Conservation (phyloP, 1,284 basidiomycete genomes). For the Pholiota adiposa region DNA sequence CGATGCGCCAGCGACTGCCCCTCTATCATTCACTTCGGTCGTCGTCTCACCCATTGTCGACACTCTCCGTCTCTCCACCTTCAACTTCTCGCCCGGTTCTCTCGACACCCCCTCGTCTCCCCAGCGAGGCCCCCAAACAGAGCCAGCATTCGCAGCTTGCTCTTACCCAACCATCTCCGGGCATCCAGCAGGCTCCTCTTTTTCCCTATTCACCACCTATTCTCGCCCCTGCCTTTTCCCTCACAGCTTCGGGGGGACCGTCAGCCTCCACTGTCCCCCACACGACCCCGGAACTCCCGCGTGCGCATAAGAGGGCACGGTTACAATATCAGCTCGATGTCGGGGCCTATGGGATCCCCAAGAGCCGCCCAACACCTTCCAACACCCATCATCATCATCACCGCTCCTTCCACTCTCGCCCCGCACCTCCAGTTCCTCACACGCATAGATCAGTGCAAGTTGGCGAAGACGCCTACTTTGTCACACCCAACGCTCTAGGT, state of each 20-base stretch:
- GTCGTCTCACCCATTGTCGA: slow-evolving; percentile 16
- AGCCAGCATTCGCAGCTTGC: slow-evolving; percentile 25
- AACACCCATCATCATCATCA: not conserved
- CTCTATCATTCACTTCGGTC: slow-evolving; percentile 18
- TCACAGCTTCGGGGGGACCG: slow-evolving; percentile 2
- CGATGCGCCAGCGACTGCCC: slow-evolving; percentile 22
- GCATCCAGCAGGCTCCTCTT: slow-evolving; percentile 18
- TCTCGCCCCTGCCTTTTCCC: slow-evolving; percentile 17
- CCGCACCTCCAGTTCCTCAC: slow-evolving; percentile 22
- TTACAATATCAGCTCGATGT: slow-evolving; percentile 67
- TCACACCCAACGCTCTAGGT: slow-evolving; percentile 82
- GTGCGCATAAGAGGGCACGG: slow-evolving; percentile 40
- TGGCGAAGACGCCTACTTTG: slow-evolving; percentile 87
- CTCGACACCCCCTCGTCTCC: slow-evolving; percentile 16
- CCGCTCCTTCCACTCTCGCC: slow-evolving; percentile 20
- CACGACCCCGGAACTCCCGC: slow-evolving; percentile 22
- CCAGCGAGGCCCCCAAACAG: slow-evolving; percentile 24
- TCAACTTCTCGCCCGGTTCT: slow-evolving; percentile 20
- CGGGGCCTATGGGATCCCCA: slow-evolving; percentile 75
- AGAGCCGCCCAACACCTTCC: slow-evolving; percentile 26
- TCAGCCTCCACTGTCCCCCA: slow-evolving; percentile 2
- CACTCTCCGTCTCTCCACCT: slow-evolving; percentile 20
- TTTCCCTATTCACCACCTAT: slow-evolving; percentile 19
- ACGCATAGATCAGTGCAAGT: slow-evolving; percentile 65
- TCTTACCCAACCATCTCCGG: slow-evolving; percentile 21